Evolutionary conservation across 441 rosid species (phyloP), one percentile per base, ranked within the genome.

Genomic region (Kokia cookei): DNA sequence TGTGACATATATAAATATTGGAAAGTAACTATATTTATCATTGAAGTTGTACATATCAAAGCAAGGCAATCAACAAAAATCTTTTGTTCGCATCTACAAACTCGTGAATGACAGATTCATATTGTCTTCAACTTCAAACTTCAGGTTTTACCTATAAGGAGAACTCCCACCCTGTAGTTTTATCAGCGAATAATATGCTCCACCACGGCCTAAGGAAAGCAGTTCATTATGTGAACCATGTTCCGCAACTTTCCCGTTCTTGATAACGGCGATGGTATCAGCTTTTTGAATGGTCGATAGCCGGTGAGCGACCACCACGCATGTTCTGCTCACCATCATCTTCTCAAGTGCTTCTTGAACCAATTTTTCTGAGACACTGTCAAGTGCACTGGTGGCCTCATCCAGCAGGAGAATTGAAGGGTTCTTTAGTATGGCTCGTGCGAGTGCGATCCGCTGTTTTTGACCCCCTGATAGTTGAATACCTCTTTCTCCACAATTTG

Each of bases 331-430:
- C 7, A 75, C 83, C 87, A 85, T 83, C 87, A 88, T 84, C 77
- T 88, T 86, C 82, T 86, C 91, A 3, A 90, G 86, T 35, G 91
- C 89, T 59, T 77, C 87, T 79, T 88, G 94, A 67, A 86, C 87
- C 51, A 84, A 64, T 75, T 80, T 86, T 48, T 87, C 91, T 5
- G 91, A 90, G 13, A 85, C 82, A 53, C 87, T 88, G 62, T 90
- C 94, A 13, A 90, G 85, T n/a, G 94, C 94, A 76, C 93, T 89
- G 1, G 91, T 87, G 3, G 93, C 91, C 75, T 89, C 91, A 69
- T 89, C 91, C 55, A 87, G 72, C 15, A 89, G 83, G 37, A 89
- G 84, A 80, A 89, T 84, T 32, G 86, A 71, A 11, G 90, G 91
- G 55, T 85, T 73, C 77, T 88, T 87, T 51, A 85, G 51, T 7